Evolutionary conservation across 202 grass and related monocot genomes (phyloP).

Genomic region (Eragrostis tef): DNA sequence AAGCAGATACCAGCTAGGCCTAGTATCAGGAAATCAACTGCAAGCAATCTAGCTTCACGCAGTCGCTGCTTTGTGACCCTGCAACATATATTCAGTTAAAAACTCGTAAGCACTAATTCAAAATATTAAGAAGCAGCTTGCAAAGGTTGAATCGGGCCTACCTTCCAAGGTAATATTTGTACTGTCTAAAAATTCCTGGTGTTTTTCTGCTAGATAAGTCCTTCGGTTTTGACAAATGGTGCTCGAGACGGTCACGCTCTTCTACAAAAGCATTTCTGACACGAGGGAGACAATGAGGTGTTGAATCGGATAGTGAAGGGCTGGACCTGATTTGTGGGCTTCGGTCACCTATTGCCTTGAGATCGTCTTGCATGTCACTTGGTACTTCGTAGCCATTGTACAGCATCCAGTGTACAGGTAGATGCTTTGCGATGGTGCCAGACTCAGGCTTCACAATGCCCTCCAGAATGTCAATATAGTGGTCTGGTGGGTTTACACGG

Average conservation of each 20-base stretch:
- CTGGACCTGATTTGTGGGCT: conserved; percentile 13
- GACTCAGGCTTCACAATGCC: conserved; percentile 75
- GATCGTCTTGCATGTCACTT: conserved; percentile 75
- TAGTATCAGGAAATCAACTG: conserved; percentile 92
- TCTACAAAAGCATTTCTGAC: conserved; percentile 47
- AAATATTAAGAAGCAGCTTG: conserved; percentile 6
- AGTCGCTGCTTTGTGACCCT: conserved; percentile 88
- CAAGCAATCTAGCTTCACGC: conserved; percentile 73
- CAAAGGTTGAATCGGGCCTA: conserved; percentile 21
- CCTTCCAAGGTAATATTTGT: conserved; percentile 84
- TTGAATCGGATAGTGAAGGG: conserved; percentile 48
- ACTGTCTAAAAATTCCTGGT: conserved; percentile 73
- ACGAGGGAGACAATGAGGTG: conserved; percentile 54
- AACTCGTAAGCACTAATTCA: conserved; percentile 20
- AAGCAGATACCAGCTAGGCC: conserved; percentile 94
- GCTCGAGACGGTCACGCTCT: conserved; percentile 51
- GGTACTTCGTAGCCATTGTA: conserved; percentile 80
- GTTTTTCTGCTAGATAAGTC: conserved; percentile 87
- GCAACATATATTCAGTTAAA: conserved; percentile 36
- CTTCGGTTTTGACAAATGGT: conserved; percentile 65
- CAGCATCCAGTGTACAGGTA: conserved; percentile 77
- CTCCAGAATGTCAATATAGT: conserved; percentile 94
- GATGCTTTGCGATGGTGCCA: conserved; percentile 59
- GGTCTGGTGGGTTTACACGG: conserved; percentile 89
- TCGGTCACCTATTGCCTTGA: conserved; percentile 59